Base-by-base conservation (phyloP, 441 rosid species). In the Brassica hybrid region DNA sequence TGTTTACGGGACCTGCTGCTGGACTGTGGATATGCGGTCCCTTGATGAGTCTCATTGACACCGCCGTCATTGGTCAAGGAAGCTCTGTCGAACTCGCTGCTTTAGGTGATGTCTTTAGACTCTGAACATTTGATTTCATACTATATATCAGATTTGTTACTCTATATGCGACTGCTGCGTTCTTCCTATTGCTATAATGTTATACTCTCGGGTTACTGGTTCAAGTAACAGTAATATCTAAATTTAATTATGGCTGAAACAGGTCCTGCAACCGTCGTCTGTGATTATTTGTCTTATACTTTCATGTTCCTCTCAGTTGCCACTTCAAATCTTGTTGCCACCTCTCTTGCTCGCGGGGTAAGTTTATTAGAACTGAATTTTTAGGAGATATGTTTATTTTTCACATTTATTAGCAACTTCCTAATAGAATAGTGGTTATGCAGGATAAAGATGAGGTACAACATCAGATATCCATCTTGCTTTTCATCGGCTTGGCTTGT, bases 21-120 rank as follows among this genome's bases (percentile, higher is more conserved):
- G 99, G 94, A 50, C 84, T 95, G 50, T 93, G 99, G 99, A 72
- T 93, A 11, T 95, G 98, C 71, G 93, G 89, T 9, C 98, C 99
- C 12, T 76, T 95, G 86, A 93, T 93, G 98, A 95, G 99, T 87
- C 92, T 95, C 72, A 93, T 93, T 80, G 94, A 89, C 65, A 93
- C 97, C 59, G 99, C 91, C 0, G 98, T 95, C 50, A 88, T 95
- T 54, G 99, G 97, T 69, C 98, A 90, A 77, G 91, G 94, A 75
- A 95, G 99, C 87, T 95, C 94, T 8, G 66, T 88, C 52, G 88
- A 87, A 75, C 88, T 87, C 36, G 90, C 88, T 13, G 90, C 90
- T 76, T 72, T 85, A 84, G 91, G 91, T 84, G 48, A 6, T 23
- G 58, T 17, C 30, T 52, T 4, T 45, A 6, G 10, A 52, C 58